Base-by-base conservation (phyloP, 805 yeast genomes). In the Starmerella floricola region DNA sequence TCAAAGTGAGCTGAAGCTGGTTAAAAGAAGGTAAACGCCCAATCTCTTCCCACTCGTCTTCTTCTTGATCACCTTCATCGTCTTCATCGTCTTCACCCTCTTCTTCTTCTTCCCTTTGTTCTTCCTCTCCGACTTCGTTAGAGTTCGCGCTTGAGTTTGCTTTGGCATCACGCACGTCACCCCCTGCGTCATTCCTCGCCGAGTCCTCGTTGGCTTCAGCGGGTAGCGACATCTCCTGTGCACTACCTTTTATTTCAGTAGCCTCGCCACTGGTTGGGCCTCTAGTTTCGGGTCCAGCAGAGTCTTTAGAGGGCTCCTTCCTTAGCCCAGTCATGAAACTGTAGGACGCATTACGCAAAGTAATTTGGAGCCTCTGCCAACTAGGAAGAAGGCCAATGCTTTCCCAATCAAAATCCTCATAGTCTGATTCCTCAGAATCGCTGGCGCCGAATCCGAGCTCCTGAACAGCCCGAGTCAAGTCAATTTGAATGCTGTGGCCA, bases 11-110 rank as follows among this genome's bases (percentile, higher is more conserved):
- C 27, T 45, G 54, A 8, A 51, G 45, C 34, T 47, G 49, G n/a
- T 42, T 31, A 12, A 51, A 26, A 6, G 44, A 38, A 11, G 55
- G 55, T 11, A 51, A 34, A 2, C 50, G 42, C 18, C 54, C 54
- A 8, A 51, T 41, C 11, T 31, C 43, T 21, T 51, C 54, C 34
- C 39, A 19, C 10, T 50, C 53, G 17, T 26, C 42, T 4, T 44
- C 51, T 4, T 40, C 45, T 12, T 39, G 44, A 23, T 35, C 40
- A 1, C 34, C 36, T 15, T 29, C 43, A 8, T 34, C 44, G 6
- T 38, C 48, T 5, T 24, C 42, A 2, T 36, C 41, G 2, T 42
- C 45, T 11, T 40, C 45, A 5, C 36, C 44, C 2, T 21, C 38
- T 2, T 23, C 46, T 6, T 20, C 35, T 5, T 35, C 47, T 10